Evolutionary conservation across 768 basidiomycete species (phyloP).

Genomic region (Agrocybe pediades): DNA sequence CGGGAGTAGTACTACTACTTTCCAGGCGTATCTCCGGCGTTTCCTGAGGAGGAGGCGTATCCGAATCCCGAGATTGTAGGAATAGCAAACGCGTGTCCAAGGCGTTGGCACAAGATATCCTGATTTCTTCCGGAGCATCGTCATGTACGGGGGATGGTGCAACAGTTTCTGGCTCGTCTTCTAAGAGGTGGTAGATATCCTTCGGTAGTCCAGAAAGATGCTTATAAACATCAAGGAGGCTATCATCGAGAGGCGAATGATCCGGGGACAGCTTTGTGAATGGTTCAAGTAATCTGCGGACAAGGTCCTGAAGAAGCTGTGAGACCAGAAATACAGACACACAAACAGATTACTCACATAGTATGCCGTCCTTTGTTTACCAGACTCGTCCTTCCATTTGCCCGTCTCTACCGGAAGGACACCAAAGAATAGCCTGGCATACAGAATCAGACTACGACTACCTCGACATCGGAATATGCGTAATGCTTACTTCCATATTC

Average conservation of each 20-base stretch:
- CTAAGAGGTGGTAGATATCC: slow-evolving; percentile 49
- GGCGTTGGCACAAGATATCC: slow-evolving; percentile 48
- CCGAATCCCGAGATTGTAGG: slow-evolving; percentile 36
- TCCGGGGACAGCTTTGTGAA: slow-evolving; percentile 42
- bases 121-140: slow-evolving; percentile 44
- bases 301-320: slow-evolving; percentile 54
- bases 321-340: not conserved
- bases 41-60: slow-evolving; percentile 37
- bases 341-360: slow-evolving; percentile 52
- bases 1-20: slow-evolving; percentile 26
- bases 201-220: slow-evolving; percentile 59
- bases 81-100: slow-evolving; percentile 55
- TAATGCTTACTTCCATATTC: slow-evolving; percentile 73
- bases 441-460: slow-evolving; percentile 1
- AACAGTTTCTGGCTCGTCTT: slow-evolving; percentile 49
- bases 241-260: slow-evolving; percentile 40
- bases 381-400: slow-evolving; percentile 57
- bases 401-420: slow-evolving; percentile 58
- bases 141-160: slow-evolving; percentile 52
- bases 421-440: slow-evolving; percentile 60
- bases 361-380: slow-evolving; percentile 67
- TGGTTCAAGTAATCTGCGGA: slow-evolving; percentile 61
- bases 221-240: slow-evolving; percentile 50
- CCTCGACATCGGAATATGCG: not conserved
- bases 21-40: slow-evolving; percentile 41